Evolutionary conservation across 257 asterid genomes (phyloP).

Genomic region (Mitragyna speciosa): DNA sequence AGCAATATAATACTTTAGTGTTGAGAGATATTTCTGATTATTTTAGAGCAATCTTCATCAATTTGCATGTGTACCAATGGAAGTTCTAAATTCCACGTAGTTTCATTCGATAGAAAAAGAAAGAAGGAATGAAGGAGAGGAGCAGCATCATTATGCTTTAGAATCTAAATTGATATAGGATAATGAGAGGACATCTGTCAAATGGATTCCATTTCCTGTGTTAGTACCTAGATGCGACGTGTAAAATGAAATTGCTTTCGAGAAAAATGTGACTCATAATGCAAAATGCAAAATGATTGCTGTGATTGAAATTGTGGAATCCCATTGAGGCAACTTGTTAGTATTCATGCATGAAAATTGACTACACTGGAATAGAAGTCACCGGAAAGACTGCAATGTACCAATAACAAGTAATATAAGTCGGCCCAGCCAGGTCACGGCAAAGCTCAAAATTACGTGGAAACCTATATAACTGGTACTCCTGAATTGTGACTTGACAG

Average conservation of each 20-base stretch:
- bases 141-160: background rate
- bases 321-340: constrained; percentile 11
- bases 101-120: background rate
- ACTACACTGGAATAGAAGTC: constrained; percentile 8
- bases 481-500: constrained; percentile 8
- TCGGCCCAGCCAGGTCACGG: constrained; percentile 25
- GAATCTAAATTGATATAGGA: background rate
- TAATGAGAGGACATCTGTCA: background rate
- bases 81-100: background rate
- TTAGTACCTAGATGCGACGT: constrained; percentile 9
- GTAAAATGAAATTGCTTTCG: constrained; percentile 4
- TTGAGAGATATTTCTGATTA: background rate
- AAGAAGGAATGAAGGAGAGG: background rate
- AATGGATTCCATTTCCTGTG: constrained; percentile 9
- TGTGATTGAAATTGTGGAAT: constrained; percentile 11
- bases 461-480: constrained; percentile 1
- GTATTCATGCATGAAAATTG: constrained; percentile 10
- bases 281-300: constrained; percentile 37
- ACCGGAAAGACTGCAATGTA: constrained; percentile 14
- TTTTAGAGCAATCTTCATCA: background rate
- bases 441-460: constrained; percentile 26
- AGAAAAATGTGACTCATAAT: constrained; percentile 21
- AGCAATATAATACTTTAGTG: background rate
- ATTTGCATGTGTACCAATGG: background rate
- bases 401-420: background rate